Percentiles rank a stretch among this genome's conserved stretches.
Evolutionary conservation across 2,329 filamentous ascomycete genomes (phyloP).

Genomic region (Hymenoscyphus occultus): DNA sequence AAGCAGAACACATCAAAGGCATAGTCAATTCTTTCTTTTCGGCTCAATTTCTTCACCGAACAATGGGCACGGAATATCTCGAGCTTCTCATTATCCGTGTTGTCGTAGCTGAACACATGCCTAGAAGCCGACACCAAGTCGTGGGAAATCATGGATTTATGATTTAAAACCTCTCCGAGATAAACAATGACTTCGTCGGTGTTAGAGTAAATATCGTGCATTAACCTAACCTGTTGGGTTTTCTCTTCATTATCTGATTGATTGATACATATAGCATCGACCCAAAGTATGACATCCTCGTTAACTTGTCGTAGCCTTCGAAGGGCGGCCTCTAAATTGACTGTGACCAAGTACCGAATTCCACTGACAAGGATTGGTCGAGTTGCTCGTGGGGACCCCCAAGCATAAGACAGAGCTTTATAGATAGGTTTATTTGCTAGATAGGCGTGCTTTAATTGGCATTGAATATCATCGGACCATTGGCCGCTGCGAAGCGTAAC

Average conservation of each 20-base stretch:
- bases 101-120: not conserved
- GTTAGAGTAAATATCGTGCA: conserved; percentile 14
- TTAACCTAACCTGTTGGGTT: conserved; percentile 15
- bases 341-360: not conserved
- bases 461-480: not conserved
- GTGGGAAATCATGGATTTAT: not conserved
- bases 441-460: not conserved
- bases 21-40: not conserved
- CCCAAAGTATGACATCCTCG: not conserved
- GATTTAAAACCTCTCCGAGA: conserved; percentile 12
- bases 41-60: not conserved
- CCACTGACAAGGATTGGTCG: conserved; percentile 10
- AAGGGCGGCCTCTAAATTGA: conserved; percentile 15
- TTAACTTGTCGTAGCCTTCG: conserved; percentile 9
- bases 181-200: conserved; percentile 11
- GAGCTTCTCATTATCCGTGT: not conserved
- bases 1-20: not conserved
- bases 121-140: not conserved
- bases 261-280: conserved; percentile 13
- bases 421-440: conserved; percentile 4
- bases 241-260: conserved; percentile 12
- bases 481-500: not conserved
- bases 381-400: conserved; percentile 7
- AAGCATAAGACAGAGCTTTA: conserved; percentile 18
- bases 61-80: not conserved